A percentile compares a stretch with the other conserved stretches of the same genome.
Evolutionary conservation across 257 asterid genomes (phyloP).

Genomic region (Gynochthodes officinalis): DNA sequence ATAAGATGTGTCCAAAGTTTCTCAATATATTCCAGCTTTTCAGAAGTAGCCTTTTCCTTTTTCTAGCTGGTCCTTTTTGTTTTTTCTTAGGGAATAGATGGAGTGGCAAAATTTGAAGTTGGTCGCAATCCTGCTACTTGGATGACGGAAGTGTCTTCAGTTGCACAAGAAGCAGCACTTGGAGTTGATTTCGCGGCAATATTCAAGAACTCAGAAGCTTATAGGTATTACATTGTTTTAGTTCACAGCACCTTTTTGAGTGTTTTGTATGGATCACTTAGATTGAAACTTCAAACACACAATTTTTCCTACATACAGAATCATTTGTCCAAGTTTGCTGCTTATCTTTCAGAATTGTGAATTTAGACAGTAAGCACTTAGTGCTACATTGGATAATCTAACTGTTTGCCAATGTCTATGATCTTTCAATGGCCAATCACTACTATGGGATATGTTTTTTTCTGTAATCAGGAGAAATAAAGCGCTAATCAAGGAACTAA

Average conservation of each 20-base stretch:
- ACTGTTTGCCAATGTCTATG: background rate
- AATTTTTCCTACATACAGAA: too few species aligned
- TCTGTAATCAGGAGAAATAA: slow-evolving; percentile 51
- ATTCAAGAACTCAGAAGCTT: slow-evolving; percentile 52
- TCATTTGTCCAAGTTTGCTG: too few species aligned
- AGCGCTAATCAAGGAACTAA: slow-evolving; percentile 51
- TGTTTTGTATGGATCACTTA: background rate
- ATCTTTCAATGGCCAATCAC: background rate
- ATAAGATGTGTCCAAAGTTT: slow-evolving; percentile 26
- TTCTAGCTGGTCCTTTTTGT: background rate
- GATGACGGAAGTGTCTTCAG: slow-evolving; percentile 74
- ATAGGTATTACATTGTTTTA: slow-evolving; percentile 29
- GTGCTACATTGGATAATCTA: background rate
- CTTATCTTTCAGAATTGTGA: background rate
- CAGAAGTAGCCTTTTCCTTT: too few species aligned
- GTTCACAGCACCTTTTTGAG: too few species aligned
- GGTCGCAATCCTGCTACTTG: slow-evolving; percentile 89
- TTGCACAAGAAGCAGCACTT: slow-evolving; percentile 61
- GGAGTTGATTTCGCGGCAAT: slow-evolving; percentile 62
- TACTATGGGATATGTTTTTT: background rate
- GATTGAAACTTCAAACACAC: too few species aligned
- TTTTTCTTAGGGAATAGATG: slow-evolving; percentile 48
- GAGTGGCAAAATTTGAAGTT: slow-evolving; percentile 53
- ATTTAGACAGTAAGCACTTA: background rate
- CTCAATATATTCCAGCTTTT: too few species aligned